Evolutionary conservation across 202 grass and related monocot genomes (phyloP).

Genomic region (Zoysia matrella): DNA sequence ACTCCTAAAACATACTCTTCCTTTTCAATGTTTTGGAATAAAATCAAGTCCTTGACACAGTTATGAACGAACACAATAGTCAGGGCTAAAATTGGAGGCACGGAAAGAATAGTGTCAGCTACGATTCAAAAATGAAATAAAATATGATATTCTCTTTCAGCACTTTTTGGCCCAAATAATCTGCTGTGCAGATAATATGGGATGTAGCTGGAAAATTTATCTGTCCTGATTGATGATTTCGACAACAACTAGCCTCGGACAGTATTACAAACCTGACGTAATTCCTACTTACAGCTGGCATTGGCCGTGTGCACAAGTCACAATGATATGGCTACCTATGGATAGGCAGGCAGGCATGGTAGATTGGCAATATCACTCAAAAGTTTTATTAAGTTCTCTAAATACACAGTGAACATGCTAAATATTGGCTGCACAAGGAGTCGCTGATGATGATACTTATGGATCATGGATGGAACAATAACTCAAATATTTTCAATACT

Average conservation of each 20-base stretch:
- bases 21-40: too few relatives aligned
- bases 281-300: neutral
- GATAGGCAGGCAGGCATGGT: too few relatives aligned
- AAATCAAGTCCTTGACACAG: neutral
- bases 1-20: neutral
- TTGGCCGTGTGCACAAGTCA: neutral
- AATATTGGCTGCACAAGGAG: too few relatives aligned
- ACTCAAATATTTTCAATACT: too few relatives aligned
- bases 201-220: neutral
- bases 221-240: neutral
- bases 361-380: too few relatives aligned
- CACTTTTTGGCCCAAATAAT: conserved; percentile 5
- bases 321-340: too few relatives aligned
- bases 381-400: too few relatives aligned
- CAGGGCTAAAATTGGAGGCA: neutral
- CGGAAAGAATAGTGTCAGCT: neutral
- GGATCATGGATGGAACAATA: too few relatives aligned
- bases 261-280: neutral
- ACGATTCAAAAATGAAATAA: neutral
- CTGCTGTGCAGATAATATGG: neutral
- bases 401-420: too few relatives aligned
- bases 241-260: neutral
- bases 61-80: neutral
- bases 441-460: too few relatives aligned
- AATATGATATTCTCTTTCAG: neutral